These are phyloP conservation scores for Suillus subalutaceus DNA, from an alignment of 768 basidiomycete species.

Conservation along the genomic window DNA sequence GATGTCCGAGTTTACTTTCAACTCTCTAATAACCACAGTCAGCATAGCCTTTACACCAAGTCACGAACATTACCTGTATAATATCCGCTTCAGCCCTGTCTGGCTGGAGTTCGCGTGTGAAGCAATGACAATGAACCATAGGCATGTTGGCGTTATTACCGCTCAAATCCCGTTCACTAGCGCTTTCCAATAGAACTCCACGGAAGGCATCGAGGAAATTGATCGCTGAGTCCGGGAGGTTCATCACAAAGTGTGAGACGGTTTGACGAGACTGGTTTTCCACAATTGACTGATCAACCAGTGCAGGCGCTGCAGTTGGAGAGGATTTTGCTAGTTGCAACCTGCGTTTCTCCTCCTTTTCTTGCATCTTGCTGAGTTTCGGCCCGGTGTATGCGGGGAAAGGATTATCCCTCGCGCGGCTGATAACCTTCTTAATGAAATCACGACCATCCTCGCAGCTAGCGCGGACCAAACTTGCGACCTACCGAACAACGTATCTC, in stretches of 20 bases:
- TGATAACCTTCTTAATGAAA: conserved; percentile 71
- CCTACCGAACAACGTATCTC: conserved; percentile 39
- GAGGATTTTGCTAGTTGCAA: conserved; percentile 7
- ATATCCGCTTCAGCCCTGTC: conserved; percentile 78
- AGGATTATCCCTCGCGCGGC: conserved; percentile 60
- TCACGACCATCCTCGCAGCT: conserved; percentile 85
- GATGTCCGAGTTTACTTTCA: conserved; percentile 60
- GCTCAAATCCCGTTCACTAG: conserved; percentile 46
- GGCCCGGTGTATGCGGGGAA: conserved; percentile 62
- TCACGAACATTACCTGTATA: conserved; percentile 54
- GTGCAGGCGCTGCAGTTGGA: conserved; percentile 5
- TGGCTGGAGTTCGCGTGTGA: conserved; percentile 80
- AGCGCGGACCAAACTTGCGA: conserved; percentile 66
- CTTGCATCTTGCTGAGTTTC: conserved; percentile 33
- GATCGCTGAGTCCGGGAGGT: conserved; percentile 91
- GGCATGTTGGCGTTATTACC: conserved; percentile 63
- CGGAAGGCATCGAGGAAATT: conserved; percentile 88
- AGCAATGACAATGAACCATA: conserved; percentile 95
- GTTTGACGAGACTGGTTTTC: conserved; percentile 43
- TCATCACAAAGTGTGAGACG: conserved; percentile 95
- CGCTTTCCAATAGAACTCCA: conserved; percentile 53
- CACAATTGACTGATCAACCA: conserved; percentile 14
- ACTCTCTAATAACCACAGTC: conserved; percentile 59
- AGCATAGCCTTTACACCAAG: conserved; percentile 8
- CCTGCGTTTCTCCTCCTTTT: conserved; percentile 50